A percentile compares a stretch with the other conserved stretches of the same genome.
Evolutionary conservation across 2,329 filamentous ascomycete genomes (phyloP).

Genomic region (Atkinsonella texensis): DNA sequence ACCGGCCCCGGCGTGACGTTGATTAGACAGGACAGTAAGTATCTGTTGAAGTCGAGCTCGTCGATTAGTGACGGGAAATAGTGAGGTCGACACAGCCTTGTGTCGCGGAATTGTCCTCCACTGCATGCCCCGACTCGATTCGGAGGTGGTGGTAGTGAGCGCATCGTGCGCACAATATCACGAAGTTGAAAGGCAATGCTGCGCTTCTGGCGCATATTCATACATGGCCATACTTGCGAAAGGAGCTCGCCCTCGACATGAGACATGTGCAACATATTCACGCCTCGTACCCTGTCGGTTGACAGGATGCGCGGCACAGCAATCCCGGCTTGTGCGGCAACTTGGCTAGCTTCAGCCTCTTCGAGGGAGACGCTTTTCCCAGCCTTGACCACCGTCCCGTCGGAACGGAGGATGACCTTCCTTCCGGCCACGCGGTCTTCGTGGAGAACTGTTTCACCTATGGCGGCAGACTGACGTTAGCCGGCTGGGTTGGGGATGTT

Average conservation of each 20-base stretch:
- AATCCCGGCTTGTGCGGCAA: neutral
- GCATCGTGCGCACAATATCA: neutral
- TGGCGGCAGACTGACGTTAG: neutral
- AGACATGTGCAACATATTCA: neutral
- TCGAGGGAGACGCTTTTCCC: neutral
- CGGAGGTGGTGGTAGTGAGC: neutral
- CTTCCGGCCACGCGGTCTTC: neutral
- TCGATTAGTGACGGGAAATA: neutral
- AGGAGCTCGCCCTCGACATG: neutral
- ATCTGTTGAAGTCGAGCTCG: constrained; percentile 1
- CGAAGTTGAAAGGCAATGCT: neutral
- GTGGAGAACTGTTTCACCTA: neutral
- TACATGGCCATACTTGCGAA: neutral
- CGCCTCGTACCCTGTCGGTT: neutral
- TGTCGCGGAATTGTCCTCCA: neutral
- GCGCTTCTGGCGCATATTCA: neutral
- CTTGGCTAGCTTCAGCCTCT: neutral
- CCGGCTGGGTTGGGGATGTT: neutral
- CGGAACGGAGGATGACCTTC: neutral
- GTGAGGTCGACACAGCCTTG: neutral
- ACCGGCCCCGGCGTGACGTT: neutral
- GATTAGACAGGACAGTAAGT: neutral
- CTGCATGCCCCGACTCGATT: neutral
- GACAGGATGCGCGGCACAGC: neutral
- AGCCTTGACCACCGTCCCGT: neutral